Evolutionary conservation across 1,284 basidiomycete species (phyloP).

Genomic region (Ustilago vetiveriae): DNA sequence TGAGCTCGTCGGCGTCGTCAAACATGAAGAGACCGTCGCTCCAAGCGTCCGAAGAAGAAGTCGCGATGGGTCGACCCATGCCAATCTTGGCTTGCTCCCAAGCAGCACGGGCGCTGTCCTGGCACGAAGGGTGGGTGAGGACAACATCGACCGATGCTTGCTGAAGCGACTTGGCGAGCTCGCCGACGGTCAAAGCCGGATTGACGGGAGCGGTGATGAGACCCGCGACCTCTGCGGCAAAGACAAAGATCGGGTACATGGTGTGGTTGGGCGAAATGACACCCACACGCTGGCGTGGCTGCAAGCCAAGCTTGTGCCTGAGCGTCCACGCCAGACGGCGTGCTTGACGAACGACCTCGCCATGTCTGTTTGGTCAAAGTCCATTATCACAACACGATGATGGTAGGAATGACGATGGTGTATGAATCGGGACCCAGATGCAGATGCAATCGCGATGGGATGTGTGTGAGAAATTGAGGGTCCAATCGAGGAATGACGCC

Average conservation of each 20-base stretch:
- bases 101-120: constrained; percentile 46
- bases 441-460: background rate
- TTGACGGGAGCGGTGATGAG: constrained; percentile 56
- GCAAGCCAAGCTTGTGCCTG: constrained; percentile 51
- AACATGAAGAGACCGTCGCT: constrained; percentile 54
- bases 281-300: constrained; percentile 53
- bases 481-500: background rate
- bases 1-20: constrained; percentile 50
- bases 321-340: constrained; percentile 51
- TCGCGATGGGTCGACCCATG: constrained; percentile 16
- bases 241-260: constrained; percentile 53
- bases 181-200: constrained; percentile 58
- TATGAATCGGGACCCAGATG: background rate
- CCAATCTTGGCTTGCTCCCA: constrained; percentile 44
- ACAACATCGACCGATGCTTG: constrained; percentile 52
- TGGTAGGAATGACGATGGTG: background rate
- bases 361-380: constrained; percentile 19
- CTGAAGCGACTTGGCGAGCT: constrained; percentile 57
- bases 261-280: constrained; percentile 63
- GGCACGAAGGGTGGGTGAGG: constrained; percentile 50
- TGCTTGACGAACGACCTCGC: constrained; percentile 40
- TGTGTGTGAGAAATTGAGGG: constrained; percentile 9
- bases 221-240: constrained; percentile 52
- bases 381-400: background rate
- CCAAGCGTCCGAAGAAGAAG: constrained; percentile 3